Conservation (phyloP, 176 grass and related monocot genomes). For the Luzula sylvatica region DNA sequence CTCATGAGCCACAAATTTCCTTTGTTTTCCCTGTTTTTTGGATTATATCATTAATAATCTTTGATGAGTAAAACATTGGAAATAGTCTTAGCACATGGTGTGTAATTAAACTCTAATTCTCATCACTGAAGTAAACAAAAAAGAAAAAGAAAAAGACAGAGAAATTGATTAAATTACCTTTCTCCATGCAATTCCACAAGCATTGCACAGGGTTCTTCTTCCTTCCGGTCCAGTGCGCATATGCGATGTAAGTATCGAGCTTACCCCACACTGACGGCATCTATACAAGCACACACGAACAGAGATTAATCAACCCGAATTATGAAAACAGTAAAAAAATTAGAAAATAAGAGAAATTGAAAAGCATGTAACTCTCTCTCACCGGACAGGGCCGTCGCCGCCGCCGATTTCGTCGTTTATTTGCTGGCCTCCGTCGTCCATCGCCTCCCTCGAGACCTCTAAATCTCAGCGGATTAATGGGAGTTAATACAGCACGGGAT, state of each 20-base stretch:
- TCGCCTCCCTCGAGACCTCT: no score
- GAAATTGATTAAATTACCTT: constrained; percentile 25
- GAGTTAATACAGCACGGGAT: no score
- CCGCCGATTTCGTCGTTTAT: no score
- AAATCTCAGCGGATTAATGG: no score
- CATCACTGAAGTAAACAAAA: no score
- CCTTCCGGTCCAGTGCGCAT: constrained; percentile 51
- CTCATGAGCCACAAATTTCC: constrained; percentile 41
- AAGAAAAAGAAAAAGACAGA: neutral
- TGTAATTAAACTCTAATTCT: no score
- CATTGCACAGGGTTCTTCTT: constrained; percentile 42
- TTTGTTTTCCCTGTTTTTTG: constrained; percentile 38
- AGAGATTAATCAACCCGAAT: neutral
- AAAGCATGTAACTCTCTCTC: no score
- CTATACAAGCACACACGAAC: constrained; percentile 11
- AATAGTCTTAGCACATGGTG: no score
- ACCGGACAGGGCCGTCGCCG: no score
- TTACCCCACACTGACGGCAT: constrained; percentile 46
- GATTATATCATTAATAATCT: constrained; percentile 3
- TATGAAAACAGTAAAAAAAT: no score
- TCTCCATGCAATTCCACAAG: constrained; percentile 54
- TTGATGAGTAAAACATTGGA: neutral
- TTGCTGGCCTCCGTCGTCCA: no score
- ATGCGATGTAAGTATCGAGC: constrained; percentile 40
- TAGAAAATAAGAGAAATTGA: no score